phyloP scores from a whole-genome alignment of 2,329 filamentous ascomycete species.

The Alternaria consortialis region DNA sequence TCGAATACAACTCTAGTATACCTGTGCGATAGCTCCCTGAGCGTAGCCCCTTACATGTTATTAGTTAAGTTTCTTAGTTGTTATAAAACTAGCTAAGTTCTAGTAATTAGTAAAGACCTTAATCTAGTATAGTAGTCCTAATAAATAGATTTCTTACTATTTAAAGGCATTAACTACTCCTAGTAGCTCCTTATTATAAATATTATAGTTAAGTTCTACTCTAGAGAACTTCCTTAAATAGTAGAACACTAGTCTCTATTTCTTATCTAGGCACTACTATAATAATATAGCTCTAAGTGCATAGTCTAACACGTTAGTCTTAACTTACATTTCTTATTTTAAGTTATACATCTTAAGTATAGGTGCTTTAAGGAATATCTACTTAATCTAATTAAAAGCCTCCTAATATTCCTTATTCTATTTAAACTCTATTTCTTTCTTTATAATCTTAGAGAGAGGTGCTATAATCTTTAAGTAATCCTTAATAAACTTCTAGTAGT shows the following conservation, averaged over 20 bases:
- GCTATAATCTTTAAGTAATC: neutral
- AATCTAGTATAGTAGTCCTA: too few relatives aligned
- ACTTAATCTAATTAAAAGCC: slow-evolving; percentile 1
- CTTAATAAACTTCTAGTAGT: neutral
- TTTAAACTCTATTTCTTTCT: neutral
- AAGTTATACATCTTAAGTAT: slow-evolving; percentile 2
- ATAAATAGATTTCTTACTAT: too few relatives aligned
- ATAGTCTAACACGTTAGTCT: slow-evolving; percentile 7
- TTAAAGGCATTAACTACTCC: too few relatives aligned
- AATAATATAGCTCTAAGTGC: slow-evolving; percentile 1
- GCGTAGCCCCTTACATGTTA: too few relatives aligned
- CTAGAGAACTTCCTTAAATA: slow-evolving; percentile 26
- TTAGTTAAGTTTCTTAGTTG: too few relatives aligned
- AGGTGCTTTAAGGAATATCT: neutral
- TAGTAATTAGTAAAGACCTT: too few relatives aligned
- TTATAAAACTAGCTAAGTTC: too few relatives aligned
- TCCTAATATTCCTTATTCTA: slow-evolving; percentile 2
- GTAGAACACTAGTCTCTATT: slow-evolving; percentile 28
- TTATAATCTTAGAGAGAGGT: neutral
- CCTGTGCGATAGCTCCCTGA: too few relatives aligned
- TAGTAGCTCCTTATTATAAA: slow-evolving; percentile 29
- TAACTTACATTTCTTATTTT: neutral
- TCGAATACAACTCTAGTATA: too few relatives aligned
- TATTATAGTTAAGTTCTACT: slow-evolving; percentile 21
- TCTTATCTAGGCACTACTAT: too few relatives aligned